Conservation (phyloP, 2,329 filamentous ascomycete species). For the Macroventuria anomochaeta region DNA sequence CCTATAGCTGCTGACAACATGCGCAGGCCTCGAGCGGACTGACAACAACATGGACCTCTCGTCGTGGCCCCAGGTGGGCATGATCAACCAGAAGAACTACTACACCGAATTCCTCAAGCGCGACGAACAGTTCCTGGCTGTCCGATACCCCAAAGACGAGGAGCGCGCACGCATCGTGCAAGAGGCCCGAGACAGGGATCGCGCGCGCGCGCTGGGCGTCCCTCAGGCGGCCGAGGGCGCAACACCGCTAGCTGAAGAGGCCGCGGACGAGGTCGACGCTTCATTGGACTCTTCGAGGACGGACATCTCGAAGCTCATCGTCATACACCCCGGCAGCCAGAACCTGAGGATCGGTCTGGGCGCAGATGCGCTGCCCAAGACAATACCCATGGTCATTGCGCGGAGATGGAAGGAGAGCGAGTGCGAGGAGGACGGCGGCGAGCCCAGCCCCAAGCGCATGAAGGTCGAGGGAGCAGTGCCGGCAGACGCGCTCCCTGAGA, state of each 20-base stretch:
- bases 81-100: conserved; percentile 99
- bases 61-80: conserved; percentile 87
- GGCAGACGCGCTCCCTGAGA: conserved; percentile 68
- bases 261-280: conserved; percentile 37
- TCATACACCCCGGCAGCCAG: conserved; percentile 94
- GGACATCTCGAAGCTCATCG: conserved; percentile 87
- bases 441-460: conserved; percentile 74
- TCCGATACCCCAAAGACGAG: conserved; percentile 87
- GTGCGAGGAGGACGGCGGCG: conserved; percentile 78
- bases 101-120: conserved; percentile 94
- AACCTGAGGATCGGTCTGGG: conserved; percentile 93
- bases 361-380: conserved; percentile 94
- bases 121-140: conserved; percentile 92
- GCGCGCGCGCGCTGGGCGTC: conserved; percentile 77
- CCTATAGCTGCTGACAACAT: conserved; percentile 20
- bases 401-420: conserved; percentile 79
- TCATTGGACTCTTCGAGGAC: conserved; percentile 48
- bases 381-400: conserved; percentile 90
- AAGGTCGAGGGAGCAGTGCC: conserved; percentile 69
- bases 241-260: conserved; percentile 37
- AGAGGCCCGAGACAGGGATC: conserved; percentile 84
- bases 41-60: conserved; percentile 98
- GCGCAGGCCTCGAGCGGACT: conserved; percentile 85
- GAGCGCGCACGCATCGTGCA: conserved; percentile 83
- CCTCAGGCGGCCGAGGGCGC: conserved; percentile 48